phyloP scores from a whole-genome alignment of 2,329 filamentous ascomycete species.

The Orbilia blumenaviensis region DNA sequence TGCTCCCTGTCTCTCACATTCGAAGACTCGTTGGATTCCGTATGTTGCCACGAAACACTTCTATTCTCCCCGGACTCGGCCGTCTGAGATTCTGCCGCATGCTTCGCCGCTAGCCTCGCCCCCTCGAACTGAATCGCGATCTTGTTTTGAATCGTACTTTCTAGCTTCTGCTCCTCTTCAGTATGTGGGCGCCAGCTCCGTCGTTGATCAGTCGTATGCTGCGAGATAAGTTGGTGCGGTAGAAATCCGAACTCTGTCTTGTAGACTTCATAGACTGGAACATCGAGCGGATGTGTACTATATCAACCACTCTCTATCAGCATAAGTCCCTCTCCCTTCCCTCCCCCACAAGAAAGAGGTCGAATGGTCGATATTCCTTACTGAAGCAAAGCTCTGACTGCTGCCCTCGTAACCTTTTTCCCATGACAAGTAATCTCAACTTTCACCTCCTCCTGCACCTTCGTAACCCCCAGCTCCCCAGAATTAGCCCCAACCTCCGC shows the following conservation, averaged over 20 bases:
- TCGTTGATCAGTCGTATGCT: neutral
- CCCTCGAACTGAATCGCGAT: slow-evolving; percentile 1
- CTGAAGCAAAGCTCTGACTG: slow-evolving; percentile 34
- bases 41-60: neutral
- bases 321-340: neutral
- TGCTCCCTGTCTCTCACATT: no score
- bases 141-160: neutral
- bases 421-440: slow-evolving; percentile 41
- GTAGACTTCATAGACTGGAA: slow-evolving; percentile 34
- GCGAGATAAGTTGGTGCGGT: neutral
- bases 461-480: neutral
- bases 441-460: slow-evolving; percentile 27
- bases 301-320: neutral
- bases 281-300: slow-evolving; percentile 29
- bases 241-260: slow-evolving; percentile 39
- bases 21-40: no score
- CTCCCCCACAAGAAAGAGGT: neutral
- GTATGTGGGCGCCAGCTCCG: neutral
- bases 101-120: neutral
- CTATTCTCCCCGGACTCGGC: neutral
- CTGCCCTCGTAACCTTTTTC: slow-evolving; percentile 9
- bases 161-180: neutral
- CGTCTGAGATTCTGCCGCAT: neutral
- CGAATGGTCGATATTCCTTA: neutral
- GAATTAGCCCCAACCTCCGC: slow-evolving; percentile 15